phyloP scores from a whole-genome alignment of 805 yeast species.

The Candida quercuum region DNA sequence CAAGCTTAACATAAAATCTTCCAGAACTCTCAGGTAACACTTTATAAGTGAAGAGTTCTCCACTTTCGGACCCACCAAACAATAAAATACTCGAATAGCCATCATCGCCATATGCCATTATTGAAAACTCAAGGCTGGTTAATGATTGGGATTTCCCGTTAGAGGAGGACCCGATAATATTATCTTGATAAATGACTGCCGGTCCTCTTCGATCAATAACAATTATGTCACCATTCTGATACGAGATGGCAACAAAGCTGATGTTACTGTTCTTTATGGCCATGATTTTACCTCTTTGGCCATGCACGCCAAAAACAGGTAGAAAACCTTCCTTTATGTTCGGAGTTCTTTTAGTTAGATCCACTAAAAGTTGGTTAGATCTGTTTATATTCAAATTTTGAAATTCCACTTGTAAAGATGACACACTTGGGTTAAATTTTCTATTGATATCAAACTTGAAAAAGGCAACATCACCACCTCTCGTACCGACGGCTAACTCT shows the following conservation, averaged over 20 bases:
- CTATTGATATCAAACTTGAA: constrained; percentile 63
- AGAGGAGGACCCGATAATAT: constrained; percentile 22
- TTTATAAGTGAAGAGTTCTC: constrained; percentile 62
- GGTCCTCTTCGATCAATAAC: constrained; percentile 82
- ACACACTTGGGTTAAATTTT: constrained; percentile 32
- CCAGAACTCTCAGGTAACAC: constrained; percentile 61
- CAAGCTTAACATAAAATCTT: constrained; percentile 49
- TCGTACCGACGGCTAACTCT: constrained; percentile 66
- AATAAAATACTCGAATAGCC: constrained; percentile 67
- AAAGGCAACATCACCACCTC: constrained; percentile 67
- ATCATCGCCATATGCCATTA: constrained; percentile 62
- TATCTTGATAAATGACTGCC: constrained; percentile 49
- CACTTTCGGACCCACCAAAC: constrained; percentile 71
- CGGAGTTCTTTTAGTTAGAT: constrained; percentile 52
- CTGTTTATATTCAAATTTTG: constrained; percentile 25
- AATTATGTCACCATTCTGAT: constrained; percentile 65
- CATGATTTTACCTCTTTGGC: constrained; percentile 45
- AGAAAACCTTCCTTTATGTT: constrained; percentile 54
- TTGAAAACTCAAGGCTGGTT: constrained; percentile 67
- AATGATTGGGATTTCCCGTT: constrained; percentile 28
- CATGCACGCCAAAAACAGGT: constrained; percentile 45
- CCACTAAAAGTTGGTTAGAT: constrained; percentile 30
- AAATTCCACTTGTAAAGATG: constrained; percentile 26
- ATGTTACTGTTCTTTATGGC: constrained; percentile 63
- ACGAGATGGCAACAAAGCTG: constrained; percentile 83